Evolutionary conservation across 1,284 basidiomycete species (phyloP).

Genomic region (Fomitopsis palustris): DNA sequence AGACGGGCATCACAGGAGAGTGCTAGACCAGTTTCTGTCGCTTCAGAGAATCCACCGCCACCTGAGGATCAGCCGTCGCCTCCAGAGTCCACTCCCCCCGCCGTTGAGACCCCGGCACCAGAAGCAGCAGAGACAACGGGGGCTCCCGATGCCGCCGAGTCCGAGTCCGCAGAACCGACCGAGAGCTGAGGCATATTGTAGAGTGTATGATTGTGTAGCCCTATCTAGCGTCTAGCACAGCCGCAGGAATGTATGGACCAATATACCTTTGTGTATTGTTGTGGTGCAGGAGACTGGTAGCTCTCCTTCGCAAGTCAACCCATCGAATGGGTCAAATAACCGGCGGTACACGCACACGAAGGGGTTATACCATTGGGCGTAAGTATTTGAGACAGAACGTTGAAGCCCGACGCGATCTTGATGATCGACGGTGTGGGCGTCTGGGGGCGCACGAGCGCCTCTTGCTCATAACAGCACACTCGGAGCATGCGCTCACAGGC

Average conservation of each 20-base stretch:
- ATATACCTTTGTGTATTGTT: constrained; percentile 7
- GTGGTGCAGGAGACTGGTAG: not conserved
- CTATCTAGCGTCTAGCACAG: constrained; percentile 11
- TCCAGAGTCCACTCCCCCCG: not conserved
- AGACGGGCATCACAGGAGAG: not conserved
- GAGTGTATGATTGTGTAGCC: constrained; percentile 18
- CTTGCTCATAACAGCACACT: not conserved
- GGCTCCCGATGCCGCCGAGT: not conserved
- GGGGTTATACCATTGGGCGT: too few species aligned
- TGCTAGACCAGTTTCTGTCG: not conserved
- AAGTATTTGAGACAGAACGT: not conserved
- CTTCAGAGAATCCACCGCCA: not conserved
- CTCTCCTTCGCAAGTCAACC: too few species aligned
- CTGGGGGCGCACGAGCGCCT: not conserved
- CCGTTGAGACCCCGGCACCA: constrained; percentile 1
- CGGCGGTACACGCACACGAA: too few species aligned
- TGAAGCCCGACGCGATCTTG: not conserved
- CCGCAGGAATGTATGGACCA: constrained; percentile 12
- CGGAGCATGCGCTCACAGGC: not conserved
- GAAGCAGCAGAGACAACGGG: not conserved
- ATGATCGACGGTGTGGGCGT: not conserved
- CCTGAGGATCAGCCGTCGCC: constrained; percentile 3
- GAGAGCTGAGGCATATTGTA: constrained; percentile 7
- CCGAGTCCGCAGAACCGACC: not conserved
- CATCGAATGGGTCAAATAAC: too few species aligned